These are phyloP conservation scores for Dysphania ambrosioides DNA, from an alignment of 148 eudicot genomes.

Conservation along the genomic window DNA sequence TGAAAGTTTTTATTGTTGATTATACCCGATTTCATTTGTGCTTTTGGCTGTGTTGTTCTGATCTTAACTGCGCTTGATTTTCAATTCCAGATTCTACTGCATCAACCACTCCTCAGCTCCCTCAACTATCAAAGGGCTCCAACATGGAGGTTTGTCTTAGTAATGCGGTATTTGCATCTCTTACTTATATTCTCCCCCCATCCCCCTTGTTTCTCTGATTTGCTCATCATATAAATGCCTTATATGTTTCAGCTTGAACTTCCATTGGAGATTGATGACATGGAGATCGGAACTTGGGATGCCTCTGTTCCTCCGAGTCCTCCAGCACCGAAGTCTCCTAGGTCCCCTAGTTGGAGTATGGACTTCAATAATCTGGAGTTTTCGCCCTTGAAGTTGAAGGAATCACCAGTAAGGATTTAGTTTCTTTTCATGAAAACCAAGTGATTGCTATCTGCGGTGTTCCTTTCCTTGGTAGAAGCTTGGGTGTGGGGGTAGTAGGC, in stretches of 20 bases:
- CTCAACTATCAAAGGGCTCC: background rate
- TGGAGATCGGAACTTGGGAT: slow-evolving; percentile 12
- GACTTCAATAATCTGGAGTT: slow-evolving; percentile 15
- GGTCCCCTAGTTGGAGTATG: slow-evolving; percentile 17
- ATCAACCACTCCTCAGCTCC: background rate
- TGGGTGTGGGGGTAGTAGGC: background rate
- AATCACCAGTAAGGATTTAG: slow-evolving; percentile 17
- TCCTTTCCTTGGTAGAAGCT: background rate
- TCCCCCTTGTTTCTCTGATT: background rate
- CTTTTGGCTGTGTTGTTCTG: background rate
- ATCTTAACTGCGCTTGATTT: background rate
- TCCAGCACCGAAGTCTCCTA: slow-evolving; percentile 11
- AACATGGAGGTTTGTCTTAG: slow-evolving; percentile 12
- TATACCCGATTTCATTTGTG: background rate
- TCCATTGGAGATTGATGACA: slow-evolving; percentile 12
- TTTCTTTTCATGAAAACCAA: background rate
- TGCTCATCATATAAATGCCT: background rate
- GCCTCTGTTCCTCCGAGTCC: slow-evolving; percentile 15
- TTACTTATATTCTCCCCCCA: too few species aligned
- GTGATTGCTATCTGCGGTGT: background rate
- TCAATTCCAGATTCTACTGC: slow-evolving; percentile 20
- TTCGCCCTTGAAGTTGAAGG: slow-evolving; percentile 26
- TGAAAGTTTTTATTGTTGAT: background rate
- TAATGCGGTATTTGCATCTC: background rate
- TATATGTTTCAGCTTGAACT: slow-evolving; percentile 18